phyloP scores from a whole-genome alignment of 2,329 filamentous ascomycete species.

The Fusarium poae region DNA sequence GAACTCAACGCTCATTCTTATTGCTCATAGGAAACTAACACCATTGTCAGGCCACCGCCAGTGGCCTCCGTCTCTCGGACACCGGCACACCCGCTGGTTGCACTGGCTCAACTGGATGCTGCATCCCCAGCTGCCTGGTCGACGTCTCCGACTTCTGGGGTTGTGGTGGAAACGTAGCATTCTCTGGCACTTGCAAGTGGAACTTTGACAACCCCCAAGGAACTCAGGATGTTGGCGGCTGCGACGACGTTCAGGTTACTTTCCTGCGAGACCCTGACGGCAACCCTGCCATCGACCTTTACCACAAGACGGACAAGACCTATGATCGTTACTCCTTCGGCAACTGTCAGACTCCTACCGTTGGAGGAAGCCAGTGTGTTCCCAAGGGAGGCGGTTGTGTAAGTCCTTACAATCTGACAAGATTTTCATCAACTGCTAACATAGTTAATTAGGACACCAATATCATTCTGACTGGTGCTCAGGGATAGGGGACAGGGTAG shows the following conservation, averaged over 20 bases:
- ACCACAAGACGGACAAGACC: neutral
- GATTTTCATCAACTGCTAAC: neutral
- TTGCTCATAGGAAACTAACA: neutral
- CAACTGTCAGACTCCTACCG: neutral
- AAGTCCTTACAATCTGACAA: neutral
- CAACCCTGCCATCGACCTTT: neutral
- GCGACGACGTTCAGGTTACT: neutral
- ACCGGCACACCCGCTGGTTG: neutral
- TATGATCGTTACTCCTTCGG: neutral
- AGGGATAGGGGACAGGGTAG: neutral
- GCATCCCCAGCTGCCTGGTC: neutral
- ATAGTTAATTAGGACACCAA: neutral
- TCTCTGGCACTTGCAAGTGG: neutral
- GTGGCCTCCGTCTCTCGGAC: neutral
- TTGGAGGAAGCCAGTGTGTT: neutral
- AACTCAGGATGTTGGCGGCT: neutral
- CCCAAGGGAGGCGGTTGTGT: conserved; percentile 2
- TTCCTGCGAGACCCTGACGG: neutral
- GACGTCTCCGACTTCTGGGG: neutral
- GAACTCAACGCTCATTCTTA: neutral
- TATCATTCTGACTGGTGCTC: neutral
- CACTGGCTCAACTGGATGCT: neutral
- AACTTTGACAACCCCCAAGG: neutral
- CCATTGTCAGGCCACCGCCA: neutral
- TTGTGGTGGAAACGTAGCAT: conserved; percentile 1